Conservation (phyloP, 2,329 filamentous ascomycete genomes). For the Neofusicoccum parvum region DNA sequence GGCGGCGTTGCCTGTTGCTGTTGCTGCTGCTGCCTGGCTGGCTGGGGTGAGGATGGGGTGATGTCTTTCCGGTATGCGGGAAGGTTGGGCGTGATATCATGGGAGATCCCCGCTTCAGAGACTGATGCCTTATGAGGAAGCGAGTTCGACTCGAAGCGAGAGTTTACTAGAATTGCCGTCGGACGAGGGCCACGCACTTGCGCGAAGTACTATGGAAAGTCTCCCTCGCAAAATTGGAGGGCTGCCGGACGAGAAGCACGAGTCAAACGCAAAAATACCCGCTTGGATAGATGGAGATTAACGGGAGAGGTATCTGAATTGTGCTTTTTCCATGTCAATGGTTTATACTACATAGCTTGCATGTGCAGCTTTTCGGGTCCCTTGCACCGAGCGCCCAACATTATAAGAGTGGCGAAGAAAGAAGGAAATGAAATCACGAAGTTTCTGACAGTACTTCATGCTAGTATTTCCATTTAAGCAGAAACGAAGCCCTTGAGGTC, state of each 20-base stretch:
- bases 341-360: constrained; percentile 14
- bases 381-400: neutral
- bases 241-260: too few species aligned
- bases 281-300: neutral
- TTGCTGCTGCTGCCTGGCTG: too few species aligned
- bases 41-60: constrained; percentile 8
- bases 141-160: neutral
- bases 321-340: constrained; percentile 2
- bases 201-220: too few species aligned
- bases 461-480: neutral
- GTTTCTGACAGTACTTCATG: neutral
- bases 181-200: too few species aligned
- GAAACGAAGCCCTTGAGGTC: constrained; percentile 80
- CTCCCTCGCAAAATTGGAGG: too few species aligned
- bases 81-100: neutral
- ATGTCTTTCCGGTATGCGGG: neutral
- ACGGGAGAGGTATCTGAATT: constrained; percentile 8
- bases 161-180: neutral
- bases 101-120: neutral
- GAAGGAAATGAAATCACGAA: neutral
- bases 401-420: constrained; percentile 7
- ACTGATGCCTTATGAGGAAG: neutral
- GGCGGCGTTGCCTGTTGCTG: too few species aligned
- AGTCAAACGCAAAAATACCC: too few species aligned
- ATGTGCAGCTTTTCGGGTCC: neutral